Evolutionary conservation across 257 asterid genomes (phyloP).

Genomic region (Capsicum baccatum): DNA sequence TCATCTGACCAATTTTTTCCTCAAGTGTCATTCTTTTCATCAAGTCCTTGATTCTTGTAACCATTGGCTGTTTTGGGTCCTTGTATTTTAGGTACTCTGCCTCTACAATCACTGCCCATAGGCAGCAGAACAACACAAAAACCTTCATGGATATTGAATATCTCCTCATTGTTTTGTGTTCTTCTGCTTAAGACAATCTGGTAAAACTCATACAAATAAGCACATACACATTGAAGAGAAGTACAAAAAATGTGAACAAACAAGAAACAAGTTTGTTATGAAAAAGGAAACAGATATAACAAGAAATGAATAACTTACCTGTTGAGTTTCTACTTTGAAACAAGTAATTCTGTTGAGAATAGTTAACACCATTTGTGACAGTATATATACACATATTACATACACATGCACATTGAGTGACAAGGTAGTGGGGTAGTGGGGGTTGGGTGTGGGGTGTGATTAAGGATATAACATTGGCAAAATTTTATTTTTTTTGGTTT

Average conservation of each 20-base stretch:
- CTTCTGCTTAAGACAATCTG: constrained; percentile 20
- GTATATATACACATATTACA: neutral
- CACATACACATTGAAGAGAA: neutral
- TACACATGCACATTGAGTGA: constrained; percentile 23
- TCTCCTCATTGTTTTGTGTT: constrained; percentile 27
- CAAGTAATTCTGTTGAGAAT: neutral
- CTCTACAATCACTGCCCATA: constrained; percentile 25
- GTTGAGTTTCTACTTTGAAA: constrained; percentile 22
- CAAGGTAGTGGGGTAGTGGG: neutral
- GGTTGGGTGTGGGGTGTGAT: neutral
- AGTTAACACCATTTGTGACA: neutral
- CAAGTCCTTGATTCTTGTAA: constrained; percentile 35
- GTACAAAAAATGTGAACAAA: constrained; percentile 21
- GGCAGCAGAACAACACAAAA: constrained; percentile 29
- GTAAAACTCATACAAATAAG: neutral
- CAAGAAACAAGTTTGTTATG: constrained; percentile 14
- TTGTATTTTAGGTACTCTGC: constrained; percentile 36
- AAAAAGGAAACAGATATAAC: neutral
- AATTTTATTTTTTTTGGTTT: too few relatives aligned
- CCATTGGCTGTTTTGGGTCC: constrained; percentile 37
- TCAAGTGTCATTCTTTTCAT: constrained; percentile 38
- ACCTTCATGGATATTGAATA: constrained; percentile 18
- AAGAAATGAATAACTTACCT: constrained; percentile 12
- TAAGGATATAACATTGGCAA: neutral
- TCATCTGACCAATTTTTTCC: constrained; percentile 43